These are phyloP conservation scores for Quercus bicolor DNA, from an alignment of 306 rosid genomes.

Conservation along the genomic window DNA sequence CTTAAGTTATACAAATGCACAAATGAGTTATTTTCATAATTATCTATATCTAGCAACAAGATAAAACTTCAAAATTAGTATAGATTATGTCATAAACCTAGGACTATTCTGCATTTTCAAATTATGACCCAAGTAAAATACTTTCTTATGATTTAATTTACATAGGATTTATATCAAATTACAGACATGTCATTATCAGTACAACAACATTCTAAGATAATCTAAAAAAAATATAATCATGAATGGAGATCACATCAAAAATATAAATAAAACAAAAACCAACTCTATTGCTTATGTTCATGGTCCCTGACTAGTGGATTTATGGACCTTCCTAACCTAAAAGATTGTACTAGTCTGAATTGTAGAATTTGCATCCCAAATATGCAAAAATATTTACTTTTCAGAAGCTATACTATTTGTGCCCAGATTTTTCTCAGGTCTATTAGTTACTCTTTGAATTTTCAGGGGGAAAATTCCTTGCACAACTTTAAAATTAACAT, in stretches of 20 bases:
- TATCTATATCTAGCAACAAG: neutral
- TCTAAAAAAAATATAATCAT: neutral
- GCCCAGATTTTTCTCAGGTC: neutral
- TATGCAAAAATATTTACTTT: neutral
- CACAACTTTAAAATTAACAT: neutral
- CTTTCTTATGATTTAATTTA: neutral
- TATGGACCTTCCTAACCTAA: neutral
- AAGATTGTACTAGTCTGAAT: neutral
- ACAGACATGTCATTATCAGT: neutral
- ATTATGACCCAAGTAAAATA: neutral
- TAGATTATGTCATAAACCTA: neutral
- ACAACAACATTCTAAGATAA: neutral
- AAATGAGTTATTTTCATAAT: neutral
- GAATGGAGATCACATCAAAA: neutral
- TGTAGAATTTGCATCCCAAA: neutral
- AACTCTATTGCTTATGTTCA: neutral
- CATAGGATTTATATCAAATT: neutral
- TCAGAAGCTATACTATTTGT: neutral
- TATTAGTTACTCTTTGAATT: neutral
- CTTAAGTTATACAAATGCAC: neutral
- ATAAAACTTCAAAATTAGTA: neutral
- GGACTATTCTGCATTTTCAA: neutral
- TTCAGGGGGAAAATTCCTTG: neutral
- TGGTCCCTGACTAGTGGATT: neutral
- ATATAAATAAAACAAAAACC: neutral